Evolutionary conservation across 371 early-diverging fungal genomes (phyloP).

Genomic region (Fennellomyces sp.): DNA sequence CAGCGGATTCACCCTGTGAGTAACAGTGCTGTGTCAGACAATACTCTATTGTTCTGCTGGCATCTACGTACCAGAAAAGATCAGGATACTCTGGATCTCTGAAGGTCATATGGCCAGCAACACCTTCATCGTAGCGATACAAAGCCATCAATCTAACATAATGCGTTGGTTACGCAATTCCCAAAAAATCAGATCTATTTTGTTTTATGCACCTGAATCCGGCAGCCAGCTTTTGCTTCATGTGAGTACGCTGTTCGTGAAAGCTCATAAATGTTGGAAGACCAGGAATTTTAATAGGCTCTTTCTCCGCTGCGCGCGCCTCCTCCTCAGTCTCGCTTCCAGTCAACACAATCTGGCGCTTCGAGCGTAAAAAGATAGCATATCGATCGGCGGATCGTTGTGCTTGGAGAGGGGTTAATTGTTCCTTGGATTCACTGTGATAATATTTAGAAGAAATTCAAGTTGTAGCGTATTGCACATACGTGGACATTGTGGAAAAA

Average conservation of each 20-base stretch:
- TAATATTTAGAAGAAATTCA: no score
- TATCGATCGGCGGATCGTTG: constrained; percentile 8
- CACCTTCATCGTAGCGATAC: constrained; percentile 59
- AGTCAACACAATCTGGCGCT: constrained; percentile 35
- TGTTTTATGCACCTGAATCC: constrained; percentile 55
- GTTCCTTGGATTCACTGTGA: background rate
- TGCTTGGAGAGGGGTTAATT: background rate
- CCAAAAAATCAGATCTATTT: no score
- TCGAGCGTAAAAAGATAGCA: constrained; percentile 32
- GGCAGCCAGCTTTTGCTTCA: constrained; percentile 61
- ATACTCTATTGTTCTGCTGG: no score
- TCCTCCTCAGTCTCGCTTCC: constrained; percentile 53
- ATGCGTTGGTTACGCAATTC: background rate
- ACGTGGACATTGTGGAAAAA: no score
- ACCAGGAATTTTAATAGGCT: constrained; percentile 39
- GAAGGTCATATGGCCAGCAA: constrained; percentile 49
- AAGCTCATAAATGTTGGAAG: constrained; percentile 34
- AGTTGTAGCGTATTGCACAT: no score
- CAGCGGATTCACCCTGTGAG: constrained; percentile 62
- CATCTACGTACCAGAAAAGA: constrained; percentile 51
- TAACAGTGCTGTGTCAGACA: no score
- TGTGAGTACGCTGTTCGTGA: constrained; percentile 55
- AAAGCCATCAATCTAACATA: constrained; percentile 46
- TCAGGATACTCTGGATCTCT: constrained; percentile 64
- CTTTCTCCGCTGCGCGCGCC: constrained; percentile 41